These are phyloP conservation scores for Cardamine occulta DNA, from an alignment of 345 rosid genomes.

Conservation along the genomic window DNA sequence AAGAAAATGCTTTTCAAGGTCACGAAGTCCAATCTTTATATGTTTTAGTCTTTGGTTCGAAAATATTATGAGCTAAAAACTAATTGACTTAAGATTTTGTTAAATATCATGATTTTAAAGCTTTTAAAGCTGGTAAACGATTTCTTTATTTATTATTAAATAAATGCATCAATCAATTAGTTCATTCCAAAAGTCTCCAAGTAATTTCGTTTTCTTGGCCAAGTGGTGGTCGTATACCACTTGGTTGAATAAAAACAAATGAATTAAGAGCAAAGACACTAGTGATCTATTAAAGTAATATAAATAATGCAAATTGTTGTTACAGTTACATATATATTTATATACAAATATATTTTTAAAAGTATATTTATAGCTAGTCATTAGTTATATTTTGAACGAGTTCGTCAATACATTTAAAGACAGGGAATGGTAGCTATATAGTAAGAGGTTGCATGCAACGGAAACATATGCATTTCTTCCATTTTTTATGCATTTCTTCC, in stretches of 20 bases:
- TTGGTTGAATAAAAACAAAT: slow-evolving; percentile 30
- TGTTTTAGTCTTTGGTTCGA: background rate
- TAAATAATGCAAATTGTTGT: slow-evolving; percentile 17
- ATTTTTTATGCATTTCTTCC: background rate
- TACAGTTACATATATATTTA: slow-evolving; percentile 4
- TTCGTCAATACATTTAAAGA: background rate
- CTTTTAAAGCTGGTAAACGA: background rate
- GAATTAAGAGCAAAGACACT: slow-evolving; percentile 23
- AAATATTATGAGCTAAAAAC: background rate
- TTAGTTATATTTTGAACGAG: background rate
- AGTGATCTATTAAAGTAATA: slow-evolving; percentile 1
- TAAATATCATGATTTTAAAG: background rate
- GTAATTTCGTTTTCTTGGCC: slow-evolving; percentile 25
- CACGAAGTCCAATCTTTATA: background rate
- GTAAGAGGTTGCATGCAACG: slow-evolving; percentile 25
- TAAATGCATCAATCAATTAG: background rate
- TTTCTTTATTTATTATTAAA: background rate
- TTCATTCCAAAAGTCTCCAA: slow-evolving; percentile 11
- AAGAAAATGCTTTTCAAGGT: background rate
- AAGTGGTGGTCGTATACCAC: slow-evolving; percentile 34
- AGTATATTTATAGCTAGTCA: background rate
- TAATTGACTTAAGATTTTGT: background rate
- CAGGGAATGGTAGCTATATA: background rate
- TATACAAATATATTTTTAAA: background rate
- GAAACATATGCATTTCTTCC: slow-evolving; percentile 11